Evolutionary conservation across 768 basidiomycete species (phyloP), one percentile per base, ranked within the genome.

Genomic region (Termitomyces sp.): DNA sequence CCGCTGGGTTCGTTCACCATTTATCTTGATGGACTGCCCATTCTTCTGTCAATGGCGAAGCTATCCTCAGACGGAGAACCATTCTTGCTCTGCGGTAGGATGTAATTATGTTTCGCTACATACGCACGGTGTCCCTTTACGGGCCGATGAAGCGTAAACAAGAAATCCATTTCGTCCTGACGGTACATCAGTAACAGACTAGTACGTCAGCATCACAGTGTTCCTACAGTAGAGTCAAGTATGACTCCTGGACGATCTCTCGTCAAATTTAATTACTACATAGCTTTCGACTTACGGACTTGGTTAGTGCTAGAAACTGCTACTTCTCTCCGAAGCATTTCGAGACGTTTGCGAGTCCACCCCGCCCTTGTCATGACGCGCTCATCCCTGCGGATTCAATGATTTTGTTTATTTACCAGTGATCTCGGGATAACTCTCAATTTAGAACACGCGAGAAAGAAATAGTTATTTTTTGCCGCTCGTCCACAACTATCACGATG

Each of bases 401-500:
- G 20, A 20, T 41, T 41, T 41, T 9, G 18, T 41, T 41, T 41
- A 41, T 26, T 26, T 26, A 26, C 26, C n/a, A 20, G 26, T 26
- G n/a, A 44, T 13, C 43, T 26, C 47, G 4, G 49, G 49, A 36
- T 51, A 36, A 51, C 22, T 51, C 22, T 48, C 11, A 30, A 30
- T 48, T 50, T 51, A 35, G 50, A 9, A 22, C 32, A 33, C 20
- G 13, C 43, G 14, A 28, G 16, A 46, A 24, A 48, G n/a, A 49
- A 53, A 48, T 48, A 54, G 30, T 54, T 54, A 41, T 58, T 47
- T 28, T n/a, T 49, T 40, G 9, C 10, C 2, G 13, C 46, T 54
- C 47, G 24, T 35, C 40, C 38, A 33, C 46, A 54, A 47, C 57
- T 28, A 58, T 58, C 46, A 58, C n/a, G 32, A 43, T 47, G 46